Evolutionary conservation across 2,329 filamentous ascomycete genomes (phyloP), one percentile per base, ranked within the genome.

Genomic region (Basipetospora chlamydospora): DNA sequence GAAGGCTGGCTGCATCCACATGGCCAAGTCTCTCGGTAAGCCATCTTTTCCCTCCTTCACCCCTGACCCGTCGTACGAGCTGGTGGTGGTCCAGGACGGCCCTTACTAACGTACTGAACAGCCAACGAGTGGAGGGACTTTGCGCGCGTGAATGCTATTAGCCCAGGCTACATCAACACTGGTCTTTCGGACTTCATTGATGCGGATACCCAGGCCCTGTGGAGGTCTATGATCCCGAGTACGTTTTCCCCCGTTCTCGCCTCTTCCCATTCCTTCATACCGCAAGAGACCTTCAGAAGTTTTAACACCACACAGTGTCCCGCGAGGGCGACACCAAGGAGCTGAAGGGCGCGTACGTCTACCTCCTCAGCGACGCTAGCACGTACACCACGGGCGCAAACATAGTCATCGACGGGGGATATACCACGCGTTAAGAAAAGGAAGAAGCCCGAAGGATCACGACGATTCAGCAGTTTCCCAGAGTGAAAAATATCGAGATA

Each of bases 261-360:
- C n/a, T n/a, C n/a, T n/a, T n/a, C n/a, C n/a, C n/a, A n/a, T n/a
- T n/a, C n/a, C n/a, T n/a, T n/a, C n/a, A n/a, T n/a, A n/a, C n/a
- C n/a, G n/a, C n/a, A n/a, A n/a, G n/a, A n/a, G n/a, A n/a, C n/a
- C n/a, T n/a, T n/a, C n/a, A n/a, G n/a, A n/a, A n/a, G n/a, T n/a
- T n/a, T n/a, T n/a, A n/a, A n/a, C n/a, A n/a, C n/a, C n/a, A n/a
- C n/a, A n/a, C n/a, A n/a, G n/a, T 72, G 23, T 73, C 81, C 50
- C 56, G 83, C 5, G 76, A 78, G 51, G 73, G 75, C 32, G 77
- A 75, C 22, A 83, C 77, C 52, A 58, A 73, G 41, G 84, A 93
- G 62, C 65, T 92, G 47, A 87, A 88, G 62, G 85, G 82, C 15
- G 79, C 79, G 13, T 93, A 81, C 54, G 58, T 92, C 33, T 90